Base-by-base conservation (phyloP, 208 protist genomes). In the Leishmania gerbilli region DNA sequence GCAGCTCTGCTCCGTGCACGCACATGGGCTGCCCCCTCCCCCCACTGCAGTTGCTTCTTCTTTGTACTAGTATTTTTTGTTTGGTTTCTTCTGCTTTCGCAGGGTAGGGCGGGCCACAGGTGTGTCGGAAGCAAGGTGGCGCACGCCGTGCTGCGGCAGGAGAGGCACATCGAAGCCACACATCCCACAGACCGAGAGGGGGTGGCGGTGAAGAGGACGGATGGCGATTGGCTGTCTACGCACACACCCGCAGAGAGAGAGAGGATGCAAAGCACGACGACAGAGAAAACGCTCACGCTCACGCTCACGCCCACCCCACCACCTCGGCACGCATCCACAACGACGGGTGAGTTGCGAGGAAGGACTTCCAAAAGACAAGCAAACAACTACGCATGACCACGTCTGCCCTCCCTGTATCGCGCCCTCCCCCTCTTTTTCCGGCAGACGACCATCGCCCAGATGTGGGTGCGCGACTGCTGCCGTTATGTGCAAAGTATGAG, bases 241-340 rank as follows among this genome's bases (percentile, higher is more conserved):
- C n/a, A 69, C 37, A 69, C 64, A 40, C 64, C 11, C 68, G 31
- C 40, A 45, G 67, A 40, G 75, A 79, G 37, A 55, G 58, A 58
- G 34, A 56, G 71, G 80, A 62, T 56, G 34, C 49, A 80, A 31
- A 74, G 31, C 9, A 45, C 62, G 82, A 69, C 47, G 69, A 69
- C 76, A 84, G n/a, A 49, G 37, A 42, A 68, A 71, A 40, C 21
- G 27, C 47, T 31, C 17, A n/a, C 19, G 56, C 42, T 42, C 58
- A 31, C 58, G 8, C 34, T n/a, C n/a, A n/a, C n/a, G n/a, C 5
- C 21, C 58, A 11, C 6, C 58, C 6, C 58, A 3, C 58, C 58
- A 9, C 7, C 58, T 31, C 27, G 4, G 27, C 9, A 9, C 11
- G 27, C 27, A 34, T 34, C 27, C 58, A 27, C 58, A 31, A 31